These are phyloP conservation scores for Sclerotinia subarctica DNA, from an alignment of 2,329 filamentous ascomycete species.

Conservation along the genomic window DNA sequence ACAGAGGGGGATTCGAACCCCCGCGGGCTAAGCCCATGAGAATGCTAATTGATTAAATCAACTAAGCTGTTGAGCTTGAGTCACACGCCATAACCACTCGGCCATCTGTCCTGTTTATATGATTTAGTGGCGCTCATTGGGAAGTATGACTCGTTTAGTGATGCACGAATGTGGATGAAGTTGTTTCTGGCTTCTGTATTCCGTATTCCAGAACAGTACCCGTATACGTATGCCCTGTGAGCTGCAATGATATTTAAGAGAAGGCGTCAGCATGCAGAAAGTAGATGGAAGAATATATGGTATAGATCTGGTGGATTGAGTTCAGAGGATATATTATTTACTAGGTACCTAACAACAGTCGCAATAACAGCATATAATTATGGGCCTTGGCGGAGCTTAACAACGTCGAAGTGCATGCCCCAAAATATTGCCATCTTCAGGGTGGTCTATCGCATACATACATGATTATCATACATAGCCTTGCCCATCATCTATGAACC, in stretches of 20 bases:
- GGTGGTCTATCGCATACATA: not conserved
- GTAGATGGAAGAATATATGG: not conserved
- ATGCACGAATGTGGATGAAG: not conserved
- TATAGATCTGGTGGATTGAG: too few relatives aligned
- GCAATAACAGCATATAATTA: not conserved
- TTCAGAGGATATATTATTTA: not conserved
- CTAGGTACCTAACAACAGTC: not conserved
- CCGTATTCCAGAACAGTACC: not conserved
- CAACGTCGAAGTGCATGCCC: not conserved
- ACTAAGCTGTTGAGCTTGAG: conserved; percentile 19
- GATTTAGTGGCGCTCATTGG: fast-evolving
- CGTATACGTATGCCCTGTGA: not conserved
- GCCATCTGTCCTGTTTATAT: conserved; percentile 15
- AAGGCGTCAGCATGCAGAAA: not conserved
- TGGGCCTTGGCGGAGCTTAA: not conserved
- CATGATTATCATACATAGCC: not conserved
- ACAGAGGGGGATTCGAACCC: conserved; percentile 23
- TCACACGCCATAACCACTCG: conserved; percentile 23
- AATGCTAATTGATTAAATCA: conserved; percentile 16
- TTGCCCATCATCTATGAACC: not conserved
- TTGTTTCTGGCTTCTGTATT: not conserved
- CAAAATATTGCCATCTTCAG: not conserved
- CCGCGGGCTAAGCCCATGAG: conserved; percentile 21
- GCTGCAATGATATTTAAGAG: not conserved
- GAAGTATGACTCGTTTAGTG: not conserved